These are phyloP conservation scores for Neurospora sp. DNA, from an alignment of 2,329 filamentous ascomycete genomes.

Conservation along the genomic window DNA sequence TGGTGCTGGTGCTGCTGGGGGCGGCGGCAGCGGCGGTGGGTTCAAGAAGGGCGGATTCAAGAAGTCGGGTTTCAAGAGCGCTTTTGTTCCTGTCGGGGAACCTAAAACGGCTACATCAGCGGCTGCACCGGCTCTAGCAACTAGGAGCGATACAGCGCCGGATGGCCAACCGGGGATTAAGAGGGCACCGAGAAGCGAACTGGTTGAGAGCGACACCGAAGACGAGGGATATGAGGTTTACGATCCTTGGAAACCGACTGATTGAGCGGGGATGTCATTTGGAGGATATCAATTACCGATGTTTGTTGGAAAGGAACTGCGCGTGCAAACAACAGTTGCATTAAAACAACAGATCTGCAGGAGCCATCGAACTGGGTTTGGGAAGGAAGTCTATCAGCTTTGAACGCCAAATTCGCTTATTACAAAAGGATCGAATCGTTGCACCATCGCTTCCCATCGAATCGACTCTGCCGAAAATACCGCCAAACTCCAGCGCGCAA, in stretches of 20 bases:
- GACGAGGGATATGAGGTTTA: conserved; percentile 65
- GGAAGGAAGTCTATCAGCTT: background rate
- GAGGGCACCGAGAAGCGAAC: conserved; percentile 21
- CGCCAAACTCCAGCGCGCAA: background rate
- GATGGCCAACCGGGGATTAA: conserved; percentile 18
- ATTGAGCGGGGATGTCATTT: conserved; percentile 30
- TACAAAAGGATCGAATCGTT: background rate
- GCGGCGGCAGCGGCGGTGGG: conserved; percentile 25
- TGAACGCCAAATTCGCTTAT: background rate
- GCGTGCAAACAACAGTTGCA: background rate
- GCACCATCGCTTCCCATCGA: background rate
- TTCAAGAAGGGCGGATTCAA: conserved; percentile 67
- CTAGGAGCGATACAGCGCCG: conserved; percentile 3
- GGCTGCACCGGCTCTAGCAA: conserved; percentile 30
- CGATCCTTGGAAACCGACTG: conserved; percentile 49
- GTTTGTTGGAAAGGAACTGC: background rate
- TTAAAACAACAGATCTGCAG: background rate
- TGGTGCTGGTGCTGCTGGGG: conserved; percentile 16
- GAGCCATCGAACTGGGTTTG: background rate
- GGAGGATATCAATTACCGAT: background rate
- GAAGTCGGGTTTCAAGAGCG: conserved; percentile 75
- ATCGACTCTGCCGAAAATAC: background rate
- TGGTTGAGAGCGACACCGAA: conserved; percentile 54
- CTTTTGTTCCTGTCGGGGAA: conserved; percentile 49
- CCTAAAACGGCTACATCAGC: conserved; percentile 28